Evolutionary conservation across 2,329 filamentous ascomycete genomes (phyloP), one percentile per base, ranked within the genome.

Genomic region (Cadophora gregata): DNA sequence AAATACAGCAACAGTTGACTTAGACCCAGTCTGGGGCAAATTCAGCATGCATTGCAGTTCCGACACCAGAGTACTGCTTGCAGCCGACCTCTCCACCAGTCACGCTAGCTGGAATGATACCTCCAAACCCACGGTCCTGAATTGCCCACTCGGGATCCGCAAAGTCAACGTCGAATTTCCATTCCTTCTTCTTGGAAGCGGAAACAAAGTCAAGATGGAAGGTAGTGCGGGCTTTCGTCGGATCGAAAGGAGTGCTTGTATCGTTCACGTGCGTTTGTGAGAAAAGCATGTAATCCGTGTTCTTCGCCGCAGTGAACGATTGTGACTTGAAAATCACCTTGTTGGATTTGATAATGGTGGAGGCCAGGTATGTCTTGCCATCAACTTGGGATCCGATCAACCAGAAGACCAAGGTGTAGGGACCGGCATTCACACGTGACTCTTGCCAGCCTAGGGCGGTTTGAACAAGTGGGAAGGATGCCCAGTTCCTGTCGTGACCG

Each of bases 1-100:
- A 33, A 33, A 33, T 5, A 33, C 31, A 5, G 10, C 31, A 5
- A 33, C 5, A 55, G 25, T 5, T 7, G 8, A 31, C 3, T 56
- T 14, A 56, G n/a, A 36, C 53, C 53, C 53, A 56, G 1, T 6
- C 27, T 10, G 12, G 12, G 53, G n/a, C 53, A 36, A 56, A 56
- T n/a, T 56, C 53, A 56, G 53, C 53, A n/a, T 56, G 53, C 53
- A 56, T 56, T 4, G 53, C 53, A 5, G 53, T 56, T 4, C 53
- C 53, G 24, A 36, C 16, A n/a, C 53, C 53, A 7, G 27, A 36
- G 29, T 21, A 56, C 19, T n/a, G 12, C 29, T 33, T 14, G 31
- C 53, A 25, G n/a, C 53, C 53, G 36, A 56, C 53, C 14, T 56
- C 53, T 10, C 53, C 53, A 36, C 53, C 53, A 4, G 10, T 56